Evolutionary conservation across 352 stramenopile genomes (phyloP).

Genomic region (Phytophthora pseudosyringae): DNA sequence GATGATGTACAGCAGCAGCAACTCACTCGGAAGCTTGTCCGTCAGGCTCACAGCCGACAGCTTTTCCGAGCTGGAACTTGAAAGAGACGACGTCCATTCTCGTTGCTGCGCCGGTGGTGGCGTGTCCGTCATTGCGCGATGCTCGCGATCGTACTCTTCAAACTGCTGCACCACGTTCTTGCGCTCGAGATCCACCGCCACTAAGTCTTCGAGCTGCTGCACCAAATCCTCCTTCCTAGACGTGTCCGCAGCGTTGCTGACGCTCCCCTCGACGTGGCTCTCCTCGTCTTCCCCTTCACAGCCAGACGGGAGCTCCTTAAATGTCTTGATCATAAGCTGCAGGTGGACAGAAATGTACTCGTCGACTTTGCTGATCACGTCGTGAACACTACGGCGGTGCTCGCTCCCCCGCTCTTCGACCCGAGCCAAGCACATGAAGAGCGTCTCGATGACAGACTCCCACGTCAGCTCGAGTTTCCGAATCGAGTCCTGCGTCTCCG

Average conservation of each 20-base stretch:
- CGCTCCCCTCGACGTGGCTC: background rate
- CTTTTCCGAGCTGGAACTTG: constrained; percentile 3
- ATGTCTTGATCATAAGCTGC: constrained; percentile 43
- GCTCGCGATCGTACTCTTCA: constrained; percentile 53
- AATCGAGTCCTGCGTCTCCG: constrained; percentile 31
- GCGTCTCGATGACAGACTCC: constrained; percentile 69
- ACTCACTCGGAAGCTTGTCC: constrained; percentile 49
- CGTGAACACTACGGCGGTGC: constrained; percentile 63
- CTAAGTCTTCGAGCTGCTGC: constrained; percentile 54
- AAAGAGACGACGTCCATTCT: constrained; percentile 10
- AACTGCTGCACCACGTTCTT: constrained; percentile 51
- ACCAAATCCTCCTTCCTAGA: constrained; percentile 39
- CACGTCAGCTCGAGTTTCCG: constrained; percentile 63
- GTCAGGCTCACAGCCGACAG: constrained; percentile 16
- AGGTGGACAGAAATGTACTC: constrained; percentile 50
- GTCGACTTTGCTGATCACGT: constrained; percentile 53
- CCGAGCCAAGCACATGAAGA: constrained; percentile 59
- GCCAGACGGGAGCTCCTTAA: constrained; percentile 41
- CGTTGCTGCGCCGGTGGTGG: constrained; percentile 22
- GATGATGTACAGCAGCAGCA: constrained; percentile 59
- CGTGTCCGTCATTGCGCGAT: constrained; percentile 44
- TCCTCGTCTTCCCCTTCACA: constrained; percentile 25
- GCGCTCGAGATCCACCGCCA: constrained; percentile 52
- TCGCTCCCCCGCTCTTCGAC: constrained; percentile 71
- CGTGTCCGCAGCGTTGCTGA: background rate